Conservation (phyloP, 805 yeast species). For the Candida odintsovae region DNA sequence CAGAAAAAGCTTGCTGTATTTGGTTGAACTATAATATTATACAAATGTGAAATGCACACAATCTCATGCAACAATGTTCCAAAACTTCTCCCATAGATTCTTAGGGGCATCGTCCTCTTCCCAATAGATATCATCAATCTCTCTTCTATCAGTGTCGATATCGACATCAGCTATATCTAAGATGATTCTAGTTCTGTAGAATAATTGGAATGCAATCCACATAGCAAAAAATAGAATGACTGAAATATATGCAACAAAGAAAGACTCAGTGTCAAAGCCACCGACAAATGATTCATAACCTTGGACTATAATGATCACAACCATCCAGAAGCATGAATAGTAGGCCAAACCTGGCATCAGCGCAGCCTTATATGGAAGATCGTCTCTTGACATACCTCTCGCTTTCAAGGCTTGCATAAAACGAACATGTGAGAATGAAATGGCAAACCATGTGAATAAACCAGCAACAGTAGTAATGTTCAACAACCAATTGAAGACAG, state of each 20-base stretch:
- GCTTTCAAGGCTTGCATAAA: slow-evolving; percentile 57
- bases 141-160: slow-evolving; percentile 19
- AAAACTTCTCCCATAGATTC: slow-evolving; percentile 19
- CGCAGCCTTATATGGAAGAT: slow-evolving; percentile 65
- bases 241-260: slow-evolving; percentile 65
- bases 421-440: slow-evolving; percentile 54
- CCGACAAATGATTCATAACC: slow-evolving; percentile 59
- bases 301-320: slow-evolving; percentile 57
- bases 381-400: slow-evolving; percentile 58
- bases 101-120: slow-evolving; percentile 43
- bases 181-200: slow-evolving; percentile 4
- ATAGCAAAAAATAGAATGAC: slow-evolving; percentile 42
- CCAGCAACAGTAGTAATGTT: slow-evolving; percentile 71
- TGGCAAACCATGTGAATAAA: slow-evolving; percentile 61
- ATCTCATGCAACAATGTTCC: slow-evolving; percentile 6
- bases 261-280: slow-evolving; percentile 42
- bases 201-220: slow-evolving; percentile 2
- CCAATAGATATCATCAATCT: slow-evolving; percentile 49
- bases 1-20: too few relatives aligned
- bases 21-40: not conserved
- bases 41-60: not conserved
- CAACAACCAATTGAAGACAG: slow-evolving; percentile 63
- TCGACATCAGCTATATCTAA: slow-evolving; percentile 3
- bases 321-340: slow-evolving; percentile 47
- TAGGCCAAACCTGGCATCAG: slow-evolving; percentile 60